A percentile compares a stretch with the other conserved stretches of the same genome.
These are phyloP conservation scores for Penicillium verhagenii DNA, from an alignment of 495 filamentous ascomycete species.

Conservation along the genomic window DNA sequence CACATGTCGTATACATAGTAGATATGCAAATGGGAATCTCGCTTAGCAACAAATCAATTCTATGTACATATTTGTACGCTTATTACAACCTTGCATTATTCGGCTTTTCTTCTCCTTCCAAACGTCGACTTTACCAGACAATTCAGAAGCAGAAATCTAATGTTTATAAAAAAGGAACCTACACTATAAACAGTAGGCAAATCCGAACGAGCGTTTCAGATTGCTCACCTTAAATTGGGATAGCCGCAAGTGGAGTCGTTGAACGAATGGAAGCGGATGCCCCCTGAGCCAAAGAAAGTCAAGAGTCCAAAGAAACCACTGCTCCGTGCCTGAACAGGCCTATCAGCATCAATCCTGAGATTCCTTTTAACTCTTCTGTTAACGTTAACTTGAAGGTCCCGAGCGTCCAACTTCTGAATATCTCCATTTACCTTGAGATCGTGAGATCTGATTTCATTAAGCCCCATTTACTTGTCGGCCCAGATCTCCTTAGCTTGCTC, in stretches of 20 bases:
- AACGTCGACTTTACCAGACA: too few relatives aligned
- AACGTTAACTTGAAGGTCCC: neutral
- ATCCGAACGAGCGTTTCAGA: slow-evolving; percentile 23
- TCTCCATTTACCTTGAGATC: slow-evolving; percentile 19
- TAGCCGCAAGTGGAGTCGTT: slow-evolving; percentile 26
- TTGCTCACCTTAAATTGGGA: slow-evolving; percentile 22
- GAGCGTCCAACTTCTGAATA: neutral
- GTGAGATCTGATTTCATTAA: slow-evolving; percentile 21
- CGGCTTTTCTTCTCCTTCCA: too few relatives aligned
- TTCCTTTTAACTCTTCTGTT: neutral
- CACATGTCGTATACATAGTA: too few relatives aligned
- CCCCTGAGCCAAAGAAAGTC: slow-evolving; percentile 21
- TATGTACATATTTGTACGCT: too few relatives aligned
- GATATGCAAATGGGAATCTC: too few relatives aligned
- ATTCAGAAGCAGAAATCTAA: too few relatives aligned
- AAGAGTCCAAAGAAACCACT: neutral
- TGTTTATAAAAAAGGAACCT: too few relatives aligned
- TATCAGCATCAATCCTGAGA: neutral
- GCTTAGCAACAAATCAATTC: too few relatives aligned
- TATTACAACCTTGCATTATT: too few relatives aligned
- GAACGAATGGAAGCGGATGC: slow-evolving; percentile 17
- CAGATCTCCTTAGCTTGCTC: slow-evolving; percentile 7
- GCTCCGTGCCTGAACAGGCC: neutral
- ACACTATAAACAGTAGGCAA: slow-evolving; percentile 15
- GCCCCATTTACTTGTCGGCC: slow-evolving; percentile 4